Evolutionary conservation across 345 rosid genomes (phyloP).

Genomic region (Combretum micranthum): DNA sequence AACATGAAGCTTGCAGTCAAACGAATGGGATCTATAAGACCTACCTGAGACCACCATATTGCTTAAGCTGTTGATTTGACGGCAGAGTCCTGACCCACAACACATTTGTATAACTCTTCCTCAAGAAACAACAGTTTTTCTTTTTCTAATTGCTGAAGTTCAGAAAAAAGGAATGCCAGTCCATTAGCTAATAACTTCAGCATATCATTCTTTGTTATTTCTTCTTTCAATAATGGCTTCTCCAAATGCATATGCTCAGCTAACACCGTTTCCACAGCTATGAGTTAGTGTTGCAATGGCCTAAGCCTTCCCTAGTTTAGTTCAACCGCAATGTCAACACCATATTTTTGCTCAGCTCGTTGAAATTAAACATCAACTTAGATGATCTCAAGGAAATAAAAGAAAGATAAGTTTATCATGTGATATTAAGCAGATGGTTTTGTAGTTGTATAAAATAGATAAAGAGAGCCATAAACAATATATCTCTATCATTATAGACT

Average conservation of each 20-base stretch:
- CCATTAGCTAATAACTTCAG: conserved; percentile 85
- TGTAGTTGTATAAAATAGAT: too few species aligned
- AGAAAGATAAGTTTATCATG: too few species aligned
- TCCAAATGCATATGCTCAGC: conserved; percentile 69
- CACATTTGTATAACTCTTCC: conserved; percentile 73
- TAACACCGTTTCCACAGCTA: conserved; percentile 63
- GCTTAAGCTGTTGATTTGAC: conserved; percentile 81
- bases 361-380: conserved; percentile 83
- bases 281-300: conserved; percentile 75
- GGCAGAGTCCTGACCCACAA: conserved; percentile 80
- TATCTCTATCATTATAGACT: too few species aligned
- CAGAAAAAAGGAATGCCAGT: conserved; percentile 79
- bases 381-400: too few species aligned
- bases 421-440: too few species aligned
- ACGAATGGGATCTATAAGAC: conserved; percentile 83
- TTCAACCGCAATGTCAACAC: conserved; percentile 86
- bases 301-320: conserved; percentile 79
- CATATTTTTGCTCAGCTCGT: conserved; percentile 86
- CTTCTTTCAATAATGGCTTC: conserved; percentile 81
- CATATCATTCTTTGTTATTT: conserved; percentile 72
- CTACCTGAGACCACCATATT: conserved; percentile 82
- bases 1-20: conserved; percentile 92
- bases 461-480: too few species aligned
- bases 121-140: conserved; percentile 69
- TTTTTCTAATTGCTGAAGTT: conserved; percentile 80